These are phyloP conservation scores for Ceratobasidium sp. DNA, from an alignment of 1,284 basidiomycete genomes.

Conservation along the genomic window DNA sequence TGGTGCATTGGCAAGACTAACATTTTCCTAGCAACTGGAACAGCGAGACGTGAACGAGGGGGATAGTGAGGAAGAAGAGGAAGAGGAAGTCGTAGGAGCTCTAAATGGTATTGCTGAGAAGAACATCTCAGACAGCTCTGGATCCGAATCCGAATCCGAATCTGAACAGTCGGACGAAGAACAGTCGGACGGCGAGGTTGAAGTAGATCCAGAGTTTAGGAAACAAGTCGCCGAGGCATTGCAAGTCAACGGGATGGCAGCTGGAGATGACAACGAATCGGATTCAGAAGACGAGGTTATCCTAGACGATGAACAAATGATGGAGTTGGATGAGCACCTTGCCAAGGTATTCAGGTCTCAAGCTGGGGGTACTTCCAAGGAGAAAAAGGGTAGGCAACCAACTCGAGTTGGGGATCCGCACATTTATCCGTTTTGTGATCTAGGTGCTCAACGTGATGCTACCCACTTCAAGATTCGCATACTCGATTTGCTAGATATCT, in stretches of 20 bases:
- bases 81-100: conserved; percentile 45
- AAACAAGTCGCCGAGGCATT: conserved; percentile 80
- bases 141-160: conserved; percentile 60
- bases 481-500: conserved; percentile 89
- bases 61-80: conserved; percentile 55
- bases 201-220: conserved; percentile 72
- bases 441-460: conserved; percentile 77
- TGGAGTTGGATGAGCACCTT: conserved; percentile 92
- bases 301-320: conserved; percentile 98
- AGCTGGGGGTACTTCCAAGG: conserved; percentile 62
- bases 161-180: conserved; percentile 56
- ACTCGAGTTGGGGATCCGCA: too few relatives aligned
- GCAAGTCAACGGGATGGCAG: conserved; percentile 72
- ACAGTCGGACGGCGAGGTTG: conserved; percentile 55
- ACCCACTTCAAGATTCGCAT: conserved; percentile 95
- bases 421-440: not conserved
- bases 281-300: conserved; percentile 67
- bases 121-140: conserved; percentile 51
- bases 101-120: conserved; percentile 43
- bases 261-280: conserved; percentile 51
- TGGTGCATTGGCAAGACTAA: conserved; percentile 18
- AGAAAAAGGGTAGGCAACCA: conserved; percentile 62
- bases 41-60: conserved; percentile 63
- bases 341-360: conserved; percentile 84
- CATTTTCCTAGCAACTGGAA: conserved; percentile 75